phyloP scores from a whole-genome alignment of 257 asterid genomes.

The Fraxinus pennsylvanica region DNA sequence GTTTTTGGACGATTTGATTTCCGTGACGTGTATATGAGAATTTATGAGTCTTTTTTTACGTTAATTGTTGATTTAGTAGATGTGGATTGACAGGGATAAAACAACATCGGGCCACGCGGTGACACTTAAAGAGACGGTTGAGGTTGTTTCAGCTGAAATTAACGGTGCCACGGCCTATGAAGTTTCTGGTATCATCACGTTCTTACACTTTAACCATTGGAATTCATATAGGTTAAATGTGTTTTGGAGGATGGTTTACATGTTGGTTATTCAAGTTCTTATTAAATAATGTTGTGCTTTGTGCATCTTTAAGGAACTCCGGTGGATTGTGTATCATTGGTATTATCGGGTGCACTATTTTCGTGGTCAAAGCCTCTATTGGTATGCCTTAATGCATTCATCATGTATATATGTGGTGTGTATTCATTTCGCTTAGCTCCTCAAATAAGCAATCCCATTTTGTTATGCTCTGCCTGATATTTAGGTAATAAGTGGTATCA shows the following conservation, averaged over 20 bases:
- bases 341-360: conserved; percentile 88
- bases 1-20: not conserved
- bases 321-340: conserved; percentile 89
- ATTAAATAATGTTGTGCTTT: conserved; percentile 18
- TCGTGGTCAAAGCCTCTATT: conserved; percentile 93
- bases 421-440: not conserved
- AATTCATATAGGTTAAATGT: not conserved
- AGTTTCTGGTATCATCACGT: conserved; percentile 69
- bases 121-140: conserved; percentile 69
- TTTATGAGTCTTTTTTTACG: not conserved
- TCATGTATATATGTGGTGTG: not conserved
- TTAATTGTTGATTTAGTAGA: not conserved
- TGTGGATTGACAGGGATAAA: conserved; percentile 66
- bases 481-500: conserved; percentile 95
- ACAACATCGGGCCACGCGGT: conserved; percentile 77
- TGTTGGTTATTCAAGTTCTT: conserved; percentile 17
- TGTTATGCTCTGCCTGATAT: conserved; percentile 10
- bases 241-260: not conserved
- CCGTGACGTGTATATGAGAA: not conserved
- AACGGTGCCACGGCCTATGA: conserved; percentile 86
- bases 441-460: conserved; percentile 2
- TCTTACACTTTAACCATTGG: not conserved
- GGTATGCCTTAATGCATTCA: conserved; percentile 44
- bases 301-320: conserved; percentile 75
- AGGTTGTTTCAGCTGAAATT: conserved; percentile 65